Percentiles rank a stretch among this genome's conserved stretches.
phyloP scores from a whole-genome alignment of 768 basidiomycete species.

The Russula foetens region DNA sequence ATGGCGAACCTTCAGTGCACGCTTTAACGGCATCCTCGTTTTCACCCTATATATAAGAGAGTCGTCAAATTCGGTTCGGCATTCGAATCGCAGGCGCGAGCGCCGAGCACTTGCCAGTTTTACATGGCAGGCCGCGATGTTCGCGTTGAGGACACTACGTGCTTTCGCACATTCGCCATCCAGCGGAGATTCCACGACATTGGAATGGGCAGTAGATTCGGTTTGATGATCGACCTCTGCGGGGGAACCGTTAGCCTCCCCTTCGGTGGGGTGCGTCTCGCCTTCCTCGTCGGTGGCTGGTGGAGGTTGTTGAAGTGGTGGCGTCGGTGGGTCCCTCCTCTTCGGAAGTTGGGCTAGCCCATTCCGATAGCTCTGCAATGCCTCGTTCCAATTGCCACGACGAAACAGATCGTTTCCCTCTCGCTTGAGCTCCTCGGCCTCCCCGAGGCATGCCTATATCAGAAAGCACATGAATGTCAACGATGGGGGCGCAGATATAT shows the following conservation, averaged over 20 bases:
- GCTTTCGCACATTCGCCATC: slow-evolving; percentile 45
- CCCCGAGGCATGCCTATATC: slow-evolving; percentile 35
- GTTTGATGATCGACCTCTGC: slow-evolving; percentile 14
- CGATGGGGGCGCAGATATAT: background rate
- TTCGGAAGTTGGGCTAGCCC: slow-evolving; percentile 63
- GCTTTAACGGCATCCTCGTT: slow-evolving; percentile 18
- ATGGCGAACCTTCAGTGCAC: slow-evolving; percentile 18
- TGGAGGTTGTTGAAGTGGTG: slow-evolving; percentile 1
- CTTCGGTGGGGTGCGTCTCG: background rate
- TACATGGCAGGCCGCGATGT: slow-evolving; percentile 79
- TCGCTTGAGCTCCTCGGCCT: slow-evolving; percentile 57
- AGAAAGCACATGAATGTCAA: background rate
- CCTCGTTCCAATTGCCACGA: slow-evolving; percentile 55
- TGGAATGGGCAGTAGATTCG: slow-evolving; percentile 18
- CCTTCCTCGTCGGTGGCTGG: slow-evolving; percentile 21
- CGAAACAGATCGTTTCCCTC: slow-evolving; percentile 75
- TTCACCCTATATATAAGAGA: slow-evolving; percentile 9
- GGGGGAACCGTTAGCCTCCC: slow-evolving; percentile 23
- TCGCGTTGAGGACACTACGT: slow-evolving; percentile 73
- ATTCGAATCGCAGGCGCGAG: background rate
- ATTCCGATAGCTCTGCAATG: slow-evolving; percentile 58
- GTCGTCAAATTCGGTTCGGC: background rate
- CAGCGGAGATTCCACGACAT: slow-evolving; percentile 27
- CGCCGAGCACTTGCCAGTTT: slow-evolving; percentile 51
- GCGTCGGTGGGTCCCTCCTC: slow-evolving; percentile 22